These are phyloP conservation scores for Dianthus caryophyllus DNA, from an alignment of 148 eudicot genomes.

Conservation along the genomic window DNA sequence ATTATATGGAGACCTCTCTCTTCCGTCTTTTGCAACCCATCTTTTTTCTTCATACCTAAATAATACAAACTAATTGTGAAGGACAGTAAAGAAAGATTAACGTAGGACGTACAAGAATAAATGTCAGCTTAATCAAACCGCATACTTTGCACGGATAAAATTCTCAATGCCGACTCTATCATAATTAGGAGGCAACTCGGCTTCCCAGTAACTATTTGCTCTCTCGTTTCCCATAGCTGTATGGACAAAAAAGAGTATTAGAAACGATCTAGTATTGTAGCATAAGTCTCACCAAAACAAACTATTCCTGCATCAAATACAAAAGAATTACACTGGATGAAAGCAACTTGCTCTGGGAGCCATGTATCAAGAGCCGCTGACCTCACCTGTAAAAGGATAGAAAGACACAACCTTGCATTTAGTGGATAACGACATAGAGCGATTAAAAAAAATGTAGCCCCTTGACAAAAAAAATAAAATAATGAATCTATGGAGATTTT, in stretches of 20 bases:
- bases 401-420: neutral
- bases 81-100: neutral
- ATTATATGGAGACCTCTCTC: constrained; percentile 49
- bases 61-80: constrained; percentile 11
- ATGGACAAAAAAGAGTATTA: constrained; percentile 19
- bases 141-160: constrained; percentile 98
- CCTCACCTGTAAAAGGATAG: constrained; percentile 55
- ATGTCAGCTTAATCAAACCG: constrained; percentile 8
- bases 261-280: neutral
- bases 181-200: constrained; percentile 93
- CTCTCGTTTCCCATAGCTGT: constrained; percentile 93
- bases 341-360: constrained; percentile 99
- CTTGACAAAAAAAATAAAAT: no score
- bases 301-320: neutral
- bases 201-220: constrained; percentile 95
- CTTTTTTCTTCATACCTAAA: constrained; percentile 95
- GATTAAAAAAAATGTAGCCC: no score
- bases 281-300: neutral
- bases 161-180: constrained; percentile 99
- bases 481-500: no score
- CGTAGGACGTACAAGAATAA: neutral
- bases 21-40: constrained; percentile 69
- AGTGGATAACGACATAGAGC: no score
- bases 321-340: constrained; percentile 75
- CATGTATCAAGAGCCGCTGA: constrained; percentile 99